Evolutionary conservation across 495 filamentous ascomycete genomes (phyloP).

Genomic region (Xylaria curta): DNA sequence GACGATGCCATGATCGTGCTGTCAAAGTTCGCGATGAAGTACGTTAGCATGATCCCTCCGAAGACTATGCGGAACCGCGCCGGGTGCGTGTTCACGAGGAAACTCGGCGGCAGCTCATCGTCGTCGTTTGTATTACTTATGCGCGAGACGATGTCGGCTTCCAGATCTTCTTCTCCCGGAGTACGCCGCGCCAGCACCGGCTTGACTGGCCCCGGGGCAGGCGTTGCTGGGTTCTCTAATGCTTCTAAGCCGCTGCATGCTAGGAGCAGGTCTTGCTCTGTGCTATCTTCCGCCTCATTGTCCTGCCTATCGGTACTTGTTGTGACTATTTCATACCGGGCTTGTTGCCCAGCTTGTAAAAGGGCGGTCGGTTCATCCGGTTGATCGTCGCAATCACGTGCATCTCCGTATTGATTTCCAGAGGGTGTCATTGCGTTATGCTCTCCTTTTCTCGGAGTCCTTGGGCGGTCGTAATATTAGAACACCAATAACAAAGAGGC

Average conservation of each 20-base stretch:
- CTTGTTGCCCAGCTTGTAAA: neutral
- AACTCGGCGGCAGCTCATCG: slow-evolving; percentile 32
- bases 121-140: slow-evolving; percentile 22
- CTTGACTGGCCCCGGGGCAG: slow-evolving; percentile 6
- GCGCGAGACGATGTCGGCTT: neutral
- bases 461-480: neutral
- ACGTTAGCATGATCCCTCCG: slow-evolving; percentile 41
- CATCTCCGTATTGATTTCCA: neutral
- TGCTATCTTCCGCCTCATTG: neutral
- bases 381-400: neutral
- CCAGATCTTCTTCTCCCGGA: neutral
- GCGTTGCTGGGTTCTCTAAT: neutral
- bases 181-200: slow-evolving; percentile 13
- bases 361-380: slow-evolving; percentile 19
- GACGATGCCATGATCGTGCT: slow-evolving; percentile 80
- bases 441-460: neutral
- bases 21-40: slow-evolving; percentile 66
- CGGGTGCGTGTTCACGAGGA: slow-evolving; percentile 43
- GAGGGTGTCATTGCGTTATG: neutral
- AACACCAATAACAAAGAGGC: neutral
- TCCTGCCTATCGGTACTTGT: neutral
- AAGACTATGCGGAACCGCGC: slow-evolving; percentile 50
- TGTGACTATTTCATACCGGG: neutral
- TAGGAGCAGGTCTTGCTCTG: slow-evolving; percentile 13
- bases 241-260: neutral